A percentile compares a stretch with the other conserved stretches of the same genome.
These are phyloP conservation scores for Amylocarpus encephaloides DNA, from an alignment of 2,329 filamentous ascomycete genomes.

Conservation along the genomic window DNA sequence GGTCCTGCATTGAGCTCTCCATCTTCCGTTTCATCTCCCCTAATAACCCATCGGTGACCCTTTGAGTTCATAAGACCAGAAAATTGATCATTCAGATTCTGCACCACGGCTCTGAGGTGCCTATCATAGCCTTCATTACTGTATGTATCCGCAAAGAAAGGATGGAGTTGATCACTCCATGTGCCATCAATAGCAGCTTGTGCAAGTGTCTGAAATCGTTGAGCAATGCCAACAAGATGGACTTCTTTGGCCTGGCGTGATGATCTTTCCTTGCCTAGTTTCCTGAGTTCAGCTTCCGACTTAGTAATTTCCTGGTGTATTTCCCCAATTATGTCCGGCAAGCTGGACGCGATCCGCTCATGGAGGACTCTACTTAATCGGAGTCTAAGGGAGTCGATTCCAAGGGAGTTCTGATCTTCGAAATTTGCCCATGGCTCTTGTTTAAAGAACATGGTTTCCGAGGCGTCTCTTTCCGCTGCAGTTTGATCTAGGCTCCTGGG, in stretches of 20 bases:
- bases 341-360: background rate
- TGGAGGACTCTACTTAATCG: background rate
- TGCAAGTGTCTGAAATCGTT: slow-evolving; percentile 1
- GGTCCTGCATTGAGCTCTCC: background rate
- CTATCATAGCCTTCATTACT: slow-evolving; percentile 1
- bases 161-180: background rate
- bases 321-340: slow-evolving; percentile 1
- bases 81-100: slow-evolving; percentile 8
- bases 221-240: background rate
- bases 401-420: background rate
- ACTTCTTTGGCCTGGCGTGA: background rate
- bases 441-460: slow-evolving; percentile 1
- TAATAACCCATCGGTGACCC: slow-evolving; percentile 1
- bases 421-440: background rate
- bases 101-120: slow-evolving; percentile 6
- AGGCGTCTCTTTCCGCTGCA: background rate
- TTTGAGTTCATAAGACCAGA: slow-evolving; percentile 1
- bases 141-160: background rate
- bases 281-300: background rate
- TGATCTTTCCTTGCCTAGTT: background rate
- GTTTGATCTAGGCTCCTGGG: background rate
- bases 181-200: slow-evolving; percentile 1
- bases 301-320: background rate
- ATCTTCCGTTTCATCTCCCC: background rate
- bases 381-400: background rate